Conservation (phyloP, 805 yeast species). For the Barnettozyma siamensis region DNA sequence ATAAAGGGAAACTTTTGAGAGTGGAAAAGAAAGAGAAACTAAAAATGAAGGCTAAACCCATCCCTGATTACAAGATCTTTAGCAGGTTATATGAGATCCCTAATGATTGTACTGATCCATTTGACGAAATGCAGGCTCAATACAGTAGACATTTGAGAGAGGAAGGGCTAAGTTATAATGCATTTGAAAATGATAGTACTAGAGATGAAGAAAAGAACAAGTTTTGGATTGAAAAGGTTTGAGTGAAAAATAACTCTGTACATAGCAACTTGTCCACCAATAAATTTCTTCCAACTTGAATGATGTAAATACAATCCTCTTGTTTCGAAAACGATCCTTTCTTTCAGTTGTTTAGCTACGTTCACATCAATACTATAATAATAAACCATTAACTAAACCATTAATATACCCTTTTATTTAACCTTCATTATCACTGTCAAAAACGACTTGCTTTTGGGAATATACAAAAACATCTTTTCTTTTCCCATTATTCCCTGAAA, state of each 20-base stretch:
- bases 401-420: no score
- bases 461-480: constrained; percentile 38
- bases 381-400: no score
- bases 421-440: constrained; percentile 11
- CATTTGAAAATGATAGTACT: constrained; percentile 17
- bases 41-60: constrained; percentile 16
- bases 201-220: constrained; percentile 21
- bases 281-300: no score
- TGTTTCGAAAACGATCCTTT: no score
- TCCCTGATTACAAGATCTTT: constrained; percentile 23
- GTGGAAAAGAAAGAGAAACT: constrained; percentile 12
- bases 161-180: constrained; percentile 17
- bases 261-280: no score
- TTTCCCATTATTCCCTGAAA: constrained; percentile 22
- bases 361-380: no score
- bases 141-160: constrained; percentile 14
- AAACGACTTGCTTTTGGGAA: constrained; percentile 36
- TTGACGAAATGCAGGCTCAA: constrained; percentile 26
- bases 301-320: no score
- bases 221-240: constrained; percentile 27
- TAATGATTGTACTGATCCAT: constrained; percentile 20
- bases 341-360: no score
- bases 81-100: constrained; percentile 22
- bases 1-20: constrained; percentile 8
- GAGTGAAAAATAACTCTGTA: no score